Percentiles rank a stretch among this genome's conserved stretches.
Conservation (phyloP, 106 monocot genomes). For the Gastrodia elata region DNA sequence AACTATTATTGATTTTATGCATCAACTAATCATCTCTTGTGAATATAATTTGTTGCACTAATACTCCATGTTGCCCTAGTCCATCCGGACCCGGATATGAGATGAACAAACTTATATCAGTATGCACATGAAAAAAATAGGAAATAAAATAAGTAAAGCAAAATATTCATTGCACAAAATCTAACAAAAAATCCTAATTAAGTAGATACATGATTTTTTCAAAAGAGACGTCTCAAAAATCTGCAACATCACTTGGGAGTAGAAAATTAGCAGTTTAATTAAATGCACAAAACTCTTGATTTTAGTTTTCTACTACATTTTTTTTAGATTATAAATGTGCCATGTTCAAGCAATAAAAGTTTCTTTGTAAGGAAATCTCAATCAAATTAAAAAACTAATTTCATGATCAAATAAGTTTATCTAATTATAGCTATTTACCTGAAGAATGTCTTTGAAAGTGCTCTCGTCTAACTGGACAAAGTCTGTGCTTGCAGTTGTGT, state of each 20-base stretch:
- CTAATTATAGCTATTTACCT: constrained; percentile 34
- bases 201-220: not conserved
- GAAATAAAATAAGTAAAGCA: not conserved
- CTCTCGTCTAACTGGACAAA: constrained; percentile 65
- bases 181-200: not conserved
- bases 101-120: too few relatives aligned
- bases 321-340: not conserved
- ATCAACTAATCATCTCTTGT: too few relatives aligned
- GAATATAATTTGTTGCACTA: too few relatives aligned
- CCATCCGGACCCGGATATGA: too few relatives aligned
- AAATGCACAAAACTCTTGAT: not conserved
- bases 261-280: not conserved
- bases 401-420: not conserved
- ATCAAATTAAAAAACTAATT: not conserved
- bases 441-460: constrained; percentile 64
- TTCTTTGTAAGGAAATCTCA: not conserved
- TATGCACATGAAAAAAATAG: not conserved
- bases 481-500: constrained; percentile 70
- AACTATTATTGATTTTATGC: too few relatives aligned
- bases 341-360: not conserved
- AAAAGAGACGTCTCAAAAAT: not conserved
- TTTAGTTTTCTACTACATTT: too few relatives aligned
- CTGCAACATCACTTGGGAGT: not conserved
- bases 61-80: too few relatives aligned
- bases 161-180: not conserved